These are phyloP conservation scores for Nadsonia fulvescens DNA, from an alignment of 805 yeast genomes.

Conservation along the genomic window DNA sequence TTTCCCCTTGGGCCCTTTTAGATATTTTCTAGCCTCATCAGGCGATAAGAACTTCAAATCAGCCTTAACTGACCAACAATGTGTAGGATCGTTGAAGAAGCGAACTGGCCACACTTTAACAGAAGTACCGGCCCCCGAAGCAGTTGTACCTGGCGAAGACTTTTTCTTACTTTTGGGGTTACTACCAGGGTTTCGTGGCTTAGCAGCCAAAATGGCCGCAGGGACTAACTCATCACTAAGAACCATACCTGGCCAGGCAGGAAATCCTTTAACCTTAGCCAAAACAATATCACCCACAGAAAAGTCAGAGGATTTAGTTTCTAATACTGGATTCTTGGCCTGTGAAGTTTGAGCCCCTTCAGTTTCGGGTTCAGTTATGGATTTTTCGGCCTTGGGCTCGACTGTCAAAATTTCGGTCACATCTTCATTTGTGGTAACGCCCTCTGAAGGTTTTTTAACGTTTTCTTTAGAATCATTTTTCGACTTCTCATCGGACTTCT, in stretches of 20 bases:
- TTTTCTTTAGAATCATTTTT: too few relatives aligned
- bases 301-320: conserved; percentile 9
- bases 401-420: too few relatives aligned
- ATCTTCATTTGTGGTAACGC: too few relatives aligned
- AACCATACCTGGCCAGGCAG: conserved; percentile 81
- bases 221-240: conserved; percentile 12
- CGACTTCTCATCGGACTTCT: too few relatives aligned
- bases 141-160: conserved; percentile 7
- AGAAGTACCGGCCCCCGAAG: conserved; percentile 7
- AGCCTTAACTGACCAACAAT: conserved; percentile 40
- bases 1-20: conserved; percentile 20
- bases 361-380: background rate
- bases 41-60: conserved; percentile 31
- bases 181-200: conserved; percentile 27
- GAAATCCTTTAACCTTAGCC: conserved; percentile 73
- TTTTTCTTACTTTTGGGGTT: conserved; percentile 15
- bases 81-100: conserved; percentile 56
- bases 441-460: too few relatives aligned
- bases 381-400: conserved; percentile 1
- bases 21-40: conserved; percentile 25
- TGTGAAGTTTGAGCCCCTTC: too few relatives aligned
- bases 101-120: conserved; percentile 31
- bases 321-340: conserved; percentile 1
- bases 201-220: conserved; percentile 11
- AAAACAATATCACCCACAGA: conserved; percentile 41